phyloP scores from a whole-genome alignment of 495 filamentous ascomycete genomes.

The Lasiosphaeria hispida region DNA sequence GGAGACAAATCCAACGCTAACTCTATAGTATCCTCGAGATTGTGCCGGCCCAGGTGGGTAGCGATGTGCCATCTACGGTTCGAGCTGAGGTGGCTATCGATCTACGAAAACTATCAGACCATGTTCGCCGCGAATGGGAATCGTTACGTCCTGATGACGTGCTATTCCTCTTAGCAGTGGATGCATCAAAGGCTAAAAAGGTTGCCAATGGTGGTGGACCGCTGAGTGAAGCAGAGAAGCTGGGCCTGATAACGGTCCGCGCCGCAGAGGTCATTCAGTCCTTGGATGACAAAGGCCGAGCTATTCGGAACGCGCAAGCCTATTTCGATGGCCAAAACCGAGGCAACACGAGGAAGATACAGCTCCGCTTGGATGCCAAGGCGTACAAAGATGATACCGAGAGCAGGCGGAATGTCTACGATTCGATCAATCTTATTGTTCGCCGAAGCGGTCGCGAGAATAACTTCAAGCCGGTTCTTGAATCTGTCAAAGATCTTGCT shows the following conservation, averaged over 20 bases:
- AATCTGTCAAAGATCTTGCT: slow-evolving; percentile 83
- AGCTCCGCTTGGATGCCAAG: slow-evolving; percentile 76
- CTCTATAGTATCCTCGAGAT: slow-evolving; percentile 67
- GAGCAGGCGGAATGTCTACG: slow-evolving; percentile 76
- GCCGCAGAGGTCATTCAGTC: slow-evolving; percentile 86
- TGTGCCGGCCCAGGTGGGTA: slow-evolving; percentile 79
- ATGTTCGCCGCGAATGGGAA: slow-evolving; percentile 86
- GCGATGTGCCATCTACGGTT: slow-evolving; percentile 79
- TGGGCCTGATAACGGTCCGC: slow-evolving; percentile 68
- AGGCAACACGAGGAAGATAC: slow-evolving; percentile 60
- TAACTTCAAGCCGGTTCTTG: slow-evolving; percentile 92
- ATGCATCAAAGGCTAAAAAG: slow-evolving; percentile 52
- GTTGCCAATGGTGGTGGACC: slow-evolving; percentile 54
- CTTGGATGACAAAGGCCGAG: slow-evolving; percentile 81
- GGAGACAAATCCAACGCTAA: slow-evolving; percentile 19
- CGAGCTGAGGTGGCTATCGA: slow-evolving; percentile 88
- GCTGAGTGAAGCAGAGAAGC: slow-evolving; percentile 52
- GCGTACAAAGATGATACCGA: slow-evolving; percentile 80
- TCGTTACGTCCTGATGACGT: slow-evolving; percentile 83
- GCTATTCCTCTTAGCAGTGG: slow-evolving; percentile 79
- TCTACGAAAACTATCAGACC: slow-evolving; percentile 69
- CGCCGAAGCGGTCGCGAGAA: slow-evolving; percentile 87
- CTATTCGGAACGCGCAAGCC: slow-evolving; percentile 58
- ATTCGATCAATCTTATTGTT: slow-evolving; percentile 81
- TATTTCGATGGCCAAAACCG: slow-evolving; percentile 44